A percentile compares a stretch with the other conserved stretches of the same genome.
phyloP scores from a whole-genome alignment of 495 filamentous ascomycete species.

The Penicillium bovifimosum region DNA sequence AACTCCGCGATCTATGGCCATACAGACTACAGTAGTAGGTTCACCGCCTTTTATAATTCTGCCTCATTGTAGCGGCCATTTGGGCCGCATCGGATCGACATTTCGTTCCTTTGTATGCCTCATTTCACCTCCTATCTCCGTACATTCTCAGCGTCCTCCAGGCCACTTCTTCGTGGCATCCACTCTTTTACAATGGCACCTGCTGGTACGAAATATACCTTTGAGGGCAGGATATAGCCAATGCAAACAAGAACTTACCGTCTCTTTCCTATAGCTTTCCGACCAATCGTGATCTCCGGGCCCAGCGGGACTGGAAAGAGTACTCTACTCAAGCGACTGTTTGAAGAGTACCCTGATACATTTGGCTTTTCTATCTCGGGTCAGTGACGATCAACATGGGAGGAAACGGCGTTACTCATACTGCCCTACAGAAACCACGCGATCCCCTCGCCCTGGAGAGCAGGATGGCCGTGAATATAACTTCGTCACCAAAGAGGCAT shows the following conservation, averaged over 20 bases:
- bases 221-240: background rate
- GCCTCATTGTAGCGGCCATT: too few species aligned
- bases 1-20: too few species aligned
- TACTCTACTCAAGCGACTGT: slow-evolving; percentile 73
- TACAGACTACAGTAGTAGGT: too few species aligned
- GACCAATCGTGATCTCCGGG: slow-evolving; percentile 80
- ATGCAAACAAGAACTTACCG: background rate
- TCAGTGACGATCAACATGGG: slow-evolving; percentile 2
- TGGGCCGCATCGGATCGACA: background rate
- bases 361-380: slow-evolving; percentile 80
- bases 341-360: slow-evolving; percentile 59
- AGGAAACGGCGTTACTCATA: background rate
- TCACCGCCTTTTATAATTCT: too few species aligned
- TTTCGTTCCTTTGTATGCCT: slow-evolving; percentile 20
- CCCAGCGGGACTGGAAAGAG: slow-evolving; percentile 85
- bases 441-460: slow-evolving; percentile 71
- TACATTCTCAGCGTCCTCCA: slow-evolving; percentile 4
- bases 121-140: slow-evolving; percentile 11
- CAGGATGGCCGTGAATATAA: slow-evolving; percentile 74
- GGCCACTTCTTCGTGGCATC: background rate
- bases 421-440: slow-evolving; percentile 59
- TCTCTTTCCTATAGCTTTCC: slow-evolving; percentile 15
- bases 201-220: slow-evolving; percentile 19
- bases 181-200: slow-evolving; percentile 24
- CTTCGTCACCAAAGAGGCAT: slow-evolving; percentile 65